phyloP scores from a whole-genome alignment of 2,329 filamentous ascomycete genomes.

The Pseudogymnoascus sp. region DNA sequence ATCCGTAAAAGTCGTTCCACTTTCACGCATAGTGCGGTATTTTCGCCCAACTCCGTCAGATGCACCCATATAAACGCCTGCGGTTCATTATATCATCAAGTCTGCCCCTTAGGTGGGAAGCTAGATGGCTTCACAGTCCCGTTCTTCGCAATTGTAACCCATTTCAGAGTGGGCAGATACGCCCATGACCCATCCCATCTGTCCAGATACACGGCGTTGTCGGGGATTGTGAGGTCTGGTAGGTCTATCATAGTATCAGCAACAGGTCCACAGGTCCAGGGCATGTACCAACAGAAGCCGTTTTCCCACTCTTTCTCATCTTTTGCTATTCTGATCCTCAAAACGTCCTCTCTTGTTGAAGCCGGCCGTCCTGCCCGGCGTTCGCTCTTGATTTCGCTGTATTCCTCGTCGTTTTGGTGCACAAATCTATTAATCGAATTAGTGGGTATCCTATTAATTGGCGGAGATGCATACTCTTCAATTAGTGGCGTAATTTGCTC shows the following conservation, averaged over 20 bases:
- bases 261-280: not conserved
- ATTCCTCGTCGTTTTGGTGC: conserved; percentile 63
- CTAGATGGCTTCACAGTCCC: conserved; percentile 60
- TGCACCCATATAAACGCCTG: conserved; percentile 6
- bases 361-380: conserved; percentile 73
- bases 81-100: conserved; percentile 17
- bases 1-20: not conserved
- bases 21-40: conserved; percentile 1
- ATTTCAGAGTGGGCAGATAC: conserved; percentile 66
- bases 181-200: conserved; percentile 82
- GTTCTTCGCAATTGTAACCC: conserved; percentile 61
- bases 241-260: conserved; percentile 40
- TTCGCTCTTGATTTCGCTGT: conserved; percentile 54
- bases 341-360: conserved; percentile 65
- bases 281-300: conserved; percentile 62
- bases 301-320: conserved; percentile 74
- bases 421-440: conserved; percentile 44
- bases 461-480: conserved; percentile 42
- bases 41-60: conserved; percentile 6
- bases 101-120: conserved; percentile 62
- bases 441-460: conserved; percentile 13
- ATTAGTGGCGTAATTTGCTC: conserved; percentile 54
- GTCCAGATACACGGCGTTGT: conserved; percentile 57
- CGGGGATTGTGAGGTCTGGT: conserved; percentile 63
- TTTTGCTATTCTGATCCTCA: conserved; percentile 60